Evolutionary conservation across 164 flowering plant species (phyloP), one percentile per base, ranked within the genome.

Genomic region (Vitis cinerea): DNA sequence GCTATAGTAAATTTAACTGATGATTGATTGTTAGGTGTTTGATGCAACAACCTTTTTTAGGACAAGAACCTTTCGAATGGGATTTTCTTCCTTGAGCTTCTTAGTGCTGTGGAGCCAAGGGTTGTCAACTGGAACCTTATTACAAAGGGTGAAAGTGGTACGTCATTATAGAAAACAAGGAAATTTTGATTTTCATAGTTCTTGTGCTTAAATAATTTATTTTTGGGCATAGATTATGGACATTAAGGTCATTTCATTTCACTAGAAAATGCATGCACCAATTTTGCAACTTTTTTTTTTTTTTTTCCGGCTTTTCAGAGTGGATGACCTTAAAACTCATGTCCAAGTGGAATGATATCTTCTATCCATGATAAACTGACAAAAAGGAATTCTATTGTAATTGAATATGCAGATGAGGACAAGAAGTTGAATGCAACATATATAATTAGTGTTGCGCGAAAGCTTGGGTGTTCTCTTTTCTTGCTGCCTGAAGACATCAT

Each of bases 101-200:
- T 87, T 29, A 76, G 80, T 70, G 80, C 86, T 30, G 91, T 83
- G 67, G 87, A 83, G 77, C 89, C 91, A 31, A 80, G 89, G 76
- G 89, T 87, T 50, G 89, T 85, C 17, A 85, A 87, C 72, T 87
- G 91, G 91, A 79, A 79, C 75, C 81, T 87, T 60, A 87, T 85
- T 11, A 85, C 91, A 9, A 83, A 81, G 65, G 91, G 91, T 23
- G 89, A 81, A 81, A 81, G 72, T 63, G 86, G 91, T 87, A 81
- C 10, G 76, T 7, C 59, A 23, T 61, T 52, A 31, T 29, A 0
- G 15, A 47, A 47, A 50, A 19, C 59, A 5, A 5, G n/a, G 10
- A 13, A 8, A 59, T 57, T 16, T 17, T 62, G 65, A 17, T 67
- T 27, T 2, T 59, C 14, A 9, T 15, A 37, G 19, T 65, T 54